These are phyloP conservation scores for Acrocalymma vagum DNA, from an alignment of 2,329 filamentous ascomycete species.

Conservation along the genomic window DNA sequence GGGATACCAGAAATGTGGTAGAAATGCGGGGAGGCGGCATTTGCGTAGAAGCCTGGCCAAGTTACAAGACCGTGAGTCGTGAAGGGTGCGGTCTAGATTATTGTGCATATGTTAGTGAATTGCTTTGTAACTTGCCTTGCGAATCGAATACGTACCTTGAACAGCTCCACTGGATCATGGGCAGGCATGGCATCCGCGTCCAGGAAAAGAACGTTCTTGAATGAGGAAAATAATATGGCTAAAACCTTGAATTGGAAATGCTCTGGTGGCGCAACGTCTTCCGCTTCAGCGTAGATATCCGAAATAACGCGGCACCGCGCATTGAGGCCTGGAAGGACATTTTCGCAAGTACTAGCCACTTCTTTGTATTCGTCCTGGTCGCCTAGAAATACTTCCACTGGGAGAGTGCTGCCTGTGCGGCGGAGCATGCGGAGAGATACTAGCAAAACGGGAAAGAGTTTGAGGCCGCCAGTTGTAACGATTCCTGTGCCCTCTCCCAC, in stretches of 20 bases:
- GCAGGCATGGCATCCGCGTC: constrained; percentile 64
- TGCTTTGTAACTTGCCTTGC: no score
- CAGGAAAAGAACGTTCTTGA: constrained; percentile 64
- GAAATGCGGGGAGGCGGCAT: constrained; percentile 53
- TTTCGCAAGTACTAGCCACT: constrained; percentile 39
- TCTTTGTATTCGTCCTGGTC: constrained; percentile 43
- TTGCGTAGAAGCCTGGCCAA: constrained; percentile 65
- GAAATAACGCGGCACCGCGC: constrained; percentile 40
- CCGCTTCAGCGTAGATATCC: constrained; percentile 14
- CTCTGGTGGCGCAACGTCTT: constrained; percentile 18
- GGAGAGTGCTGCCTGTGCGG: constrained; percentile 56
- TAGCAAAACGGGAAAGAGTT: constrained; percentile 58
- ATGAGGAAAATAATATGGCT: constrained; percentile 64
- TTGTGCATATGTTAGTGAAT: no score
- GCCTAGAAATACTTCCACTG: constrained; percentile 52
- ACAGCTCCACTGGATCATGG: constrained; percentile 52
- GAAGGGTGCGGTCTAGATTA: constrained; percentile 63
- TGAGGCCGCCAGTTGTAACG: constrained; percentile 57
- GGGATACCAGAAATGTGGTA: constrained; percentile 55
- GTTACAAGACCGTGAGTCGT: constrained; percentile 61
- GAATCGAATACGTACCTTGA: constrained; percentile 38
- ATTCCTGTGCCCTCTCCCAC: constrained; percentile 43
- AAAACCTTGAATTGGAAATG: constrained; percentile 64
- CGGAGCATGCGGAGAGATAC: constrained; percentile 60
- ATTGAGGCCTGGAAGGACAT: constrained; percentile 40